phyloP scores from a whole-genome alignment of 139 green algal genomes.

The Chlamydomonas urium region DNA sequence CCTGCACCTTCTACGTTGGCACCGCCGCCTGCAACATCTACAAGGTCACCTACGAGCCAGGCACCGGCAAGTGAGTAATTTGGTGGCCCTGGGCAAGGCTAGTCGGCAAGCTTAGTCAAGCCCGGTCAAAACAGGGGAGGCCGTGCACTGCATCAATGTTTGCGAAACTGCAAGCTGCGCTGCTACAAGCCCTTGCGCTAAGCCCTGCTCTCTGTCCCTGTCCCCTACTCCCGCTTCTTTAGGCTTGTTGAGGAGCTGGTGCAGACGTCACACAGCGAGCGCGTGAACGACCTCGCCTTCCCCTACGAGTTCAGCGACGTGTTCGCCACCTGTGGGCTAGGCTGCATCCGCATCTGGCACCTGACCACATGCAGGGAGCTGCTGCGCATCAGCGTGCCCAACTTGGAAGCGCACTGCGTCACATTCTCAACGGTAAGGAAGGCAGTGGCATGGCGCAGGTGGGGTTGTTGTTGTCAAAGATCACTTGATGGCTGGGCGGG shows the following conservation, averaged over 20 bases:
- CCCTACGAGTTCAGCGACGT: conserved; percentile 60
- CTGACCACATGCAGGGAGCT: conserved; percentile 68
- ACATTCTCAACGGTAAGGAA: conserved; percentile 51
- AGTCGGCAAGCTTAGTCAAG: background rate
- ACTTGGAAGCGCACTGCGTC: conserved; percentile 76
- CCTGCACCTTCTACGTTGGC: conserved; percentile 59
- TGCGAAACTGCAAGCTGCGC: no score
- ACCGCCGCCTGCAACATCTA: conserved; percentile 71
- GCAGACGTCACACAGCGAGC: conserved; percentile 63
- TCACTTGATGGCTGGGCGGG: no score
- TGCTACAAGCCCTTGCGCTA: no score
- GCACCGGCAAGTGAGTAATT: conserved; percentile 3
- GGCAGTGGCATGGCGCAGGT: background rate
- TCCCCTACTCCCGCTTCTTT: background rate
- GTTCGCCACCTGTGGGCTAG: conserved; percentile 65
- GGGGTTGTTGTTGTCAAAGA: background rate
- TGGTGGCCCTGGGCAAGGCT: background rate
- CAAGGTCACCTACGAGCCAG: conserved; percentile 25
- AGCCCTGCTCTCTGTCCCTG: no score
- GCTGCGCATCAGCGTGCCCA: conserved; percentile 71
- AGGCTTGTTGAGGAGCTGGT: conserved; percentile 62
- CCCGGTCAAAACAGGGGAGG: no score
- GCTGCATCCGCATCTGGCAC: conserved; percentile 79
- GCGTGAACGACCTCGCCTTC: conserved; percentile 73
- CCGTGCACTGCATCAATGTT: no score